Conservation (phyloP, 805 yeast species). For the Starmerella sp. region DNA sequence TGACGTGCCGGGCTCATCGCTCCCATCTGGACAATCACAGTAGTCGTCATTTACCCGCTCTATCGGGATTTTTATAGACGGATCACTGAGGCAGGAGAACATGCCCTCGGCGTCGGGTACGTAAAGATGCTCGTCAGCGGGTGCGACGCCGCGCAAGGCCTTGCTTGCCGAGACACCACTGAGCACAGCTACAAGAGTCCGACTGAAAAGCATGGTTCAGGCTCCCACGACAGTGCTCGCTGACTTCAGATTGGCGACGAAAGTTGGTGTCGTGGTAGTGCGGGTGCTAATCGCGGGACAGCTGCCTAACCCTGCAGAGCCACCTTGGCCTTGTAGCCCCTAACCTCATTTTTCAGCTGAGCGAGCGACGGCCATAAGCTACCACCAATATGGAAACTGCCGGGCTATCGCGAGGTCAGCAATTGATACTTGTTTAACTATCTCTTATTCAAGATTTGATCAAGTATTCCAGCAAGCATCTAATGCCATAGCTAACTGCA, state of each 20-base stretch:
- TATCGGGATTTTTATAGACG: slow-evolving; percentile 49
- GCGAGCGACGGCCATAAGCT: too few relatives aligned
- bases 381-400: too few relatives aligned
- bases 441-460: too few relatives aligned
- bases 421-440: too few relatives aligned
- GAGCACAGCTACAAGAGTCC: background rate
- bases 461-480: too few relatives aligned
- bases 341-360: too few relatives aligned
- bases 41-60: slow-evolving; percentile 71
- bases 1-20: slow-evolving; percentile 91
- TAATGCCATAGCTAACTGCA: too few relatives aligned
- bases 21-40: slow-evolving; percentile 97
- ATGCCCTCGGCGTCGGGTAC: slow-evolving; percentile 39
- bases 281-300: background rate
- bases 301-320: too few relatives aligned
- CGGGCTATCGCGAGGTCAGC: too few relatives aligned
- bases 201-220: background rate
- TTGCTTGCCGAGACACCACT: background rate
- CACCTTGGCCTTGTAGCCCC: too few relatives aligned
- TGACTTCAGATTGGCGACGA: background rate
- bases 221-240: background rate
- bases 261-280: background rate
- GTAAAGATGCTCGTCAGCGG: slow-evolving; percentile 30
- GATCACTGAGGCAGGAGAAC: slow-evolving; percentile 63
- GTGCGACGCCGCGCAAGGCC: slow-evolving; percentile 18